Base-by-base conservation (phyloP, 192 early-diverging fungal genomes). In the Umbelopsis ramanniana region DNA sequence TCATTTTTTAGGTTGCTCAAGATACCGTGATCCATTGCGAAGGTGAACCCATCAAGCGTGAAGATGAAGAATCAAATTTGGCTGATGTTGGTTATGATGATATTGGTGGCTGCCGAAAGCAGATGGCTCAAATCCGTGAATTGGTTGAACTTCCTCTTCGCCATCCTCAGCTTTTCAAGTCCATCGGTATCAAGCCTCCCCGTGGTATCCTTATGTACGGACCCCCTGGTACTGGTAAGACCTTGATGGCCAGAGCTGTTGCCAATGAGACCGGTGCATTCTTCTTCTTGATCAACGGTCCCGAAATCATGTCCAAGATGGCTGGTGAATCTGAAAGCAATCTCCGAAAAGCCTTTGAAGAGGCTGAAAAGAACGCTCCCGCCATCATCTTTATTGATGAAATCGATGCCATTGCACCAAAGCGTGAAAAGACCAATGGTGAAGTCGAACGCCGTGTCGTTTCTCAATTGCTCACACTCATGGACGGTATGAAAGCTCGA, bases 221-320 rank as follows among this genome's bases (percentile, higher is more conserved):
- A 52, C 97, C 97, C 19, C 97, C 97, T 15, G 97, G 97, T 85
- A 98, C 97, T 11, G 97, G 97, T 85, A 99, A 99, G 82, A 99
- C 97, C 10, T 85, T 99, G 73, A 96, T 99, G 84, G 97, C 97
- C 7, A 92, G 97, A 72, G 97, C 98, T 7, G 97, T 99, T 5
- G 98, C 98, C 67, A 98, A 98, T 81, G 98, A 99, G 81, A 98
- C 97, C 37, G 98, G 97, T 33, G 97, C 97, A 17, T 98, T 98
- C 92, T 97, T 99, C 89, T 98, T 99, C 85, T 81, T 97, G 57
- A 98, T 99, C 84, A 98, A 98, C 78, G 97, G 97, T 46, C 97
- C 97, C 63, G 97, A 98, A 79, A 98, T 99, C 79, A 98, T 99
- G 97, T 97, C 95, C 75, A 98, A 98, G 86, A 99, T 99, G 97